A percentile compares a stretch with the other conserved stretches of the same genome.
These are phyloP conservation scores for Termitomyces eurrhizus DNA, from an alignment of 768 basidiomycete genomes.

Conservation along the genomic window DNA sequence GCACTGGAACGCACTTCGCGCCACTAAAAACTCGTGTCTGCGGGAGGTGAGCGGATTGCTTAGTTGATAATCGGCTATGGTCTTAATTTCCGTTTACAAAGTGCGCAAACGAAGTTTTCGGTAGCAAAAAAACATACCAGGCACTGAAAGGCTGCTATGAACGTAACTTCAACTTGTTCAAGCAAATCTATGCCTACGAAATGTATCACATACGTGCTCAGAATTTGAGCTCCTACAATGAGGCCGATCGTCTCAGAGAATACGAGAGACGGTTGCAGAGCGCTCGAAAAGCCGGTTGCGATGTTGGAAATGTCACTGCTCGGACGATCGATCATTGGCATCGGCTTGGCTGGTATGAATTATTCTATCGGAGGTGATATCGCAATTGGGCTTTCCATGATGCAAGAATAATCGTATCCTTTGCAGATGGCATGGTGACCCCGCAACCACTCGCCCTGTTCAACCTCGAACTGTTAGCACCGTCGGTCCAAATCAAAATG, in stretches of 20 bases:
- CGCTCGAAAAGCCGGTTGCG: conserved; percentile 61
- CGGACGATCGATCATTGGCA: conserved; percentile 81
- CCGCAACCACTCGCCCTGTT: conserved; percentile 50
- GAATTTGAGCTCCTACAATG: conserved; percentile 36
- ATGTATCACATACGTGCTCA: conserved; percentile 38
- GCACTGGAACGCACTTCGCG: conserved; percentile 73
- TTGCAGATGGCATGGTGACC: conserved; percentile 63
- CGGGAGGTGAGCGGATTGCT: conserved; percentile 50
- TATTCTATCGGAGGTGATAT: conserved; percentile 64
- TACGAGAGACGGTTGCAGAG: conserved; percentile 68
- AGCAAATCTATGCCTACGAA: conserved; percentile 76
- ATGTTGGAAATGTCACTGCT: conserved; percentile 70
- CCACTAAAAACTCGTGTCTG: conserved; percentile 80
- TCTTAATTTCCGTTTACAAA: conserved; percentile 22
- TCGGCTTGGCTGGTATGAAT: conserved; percentile 68
- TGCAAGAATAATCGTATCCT: conserved; percentile 6
- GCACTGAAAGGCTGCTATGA: conserved; percentile 84
- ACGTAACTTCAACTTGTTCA: conserved; percentile 81
- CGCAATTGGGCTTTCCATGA: neutral
- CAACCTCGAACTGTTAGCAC: conserved; percentile 31
- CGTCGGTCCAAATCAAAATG: conserved; percentile 26
- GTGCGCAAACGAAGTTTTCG: conserved; percentile 72
- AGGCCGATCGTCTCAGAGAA: conserved; percentile 64
- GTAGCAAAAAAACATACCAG: conserved; percentile 76
- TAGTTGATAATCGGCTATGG: neutral